Base-by-base conservation (phyloP, 2,329 filamentous ascomycete species). In the Laburnicola sp. region DNA sequence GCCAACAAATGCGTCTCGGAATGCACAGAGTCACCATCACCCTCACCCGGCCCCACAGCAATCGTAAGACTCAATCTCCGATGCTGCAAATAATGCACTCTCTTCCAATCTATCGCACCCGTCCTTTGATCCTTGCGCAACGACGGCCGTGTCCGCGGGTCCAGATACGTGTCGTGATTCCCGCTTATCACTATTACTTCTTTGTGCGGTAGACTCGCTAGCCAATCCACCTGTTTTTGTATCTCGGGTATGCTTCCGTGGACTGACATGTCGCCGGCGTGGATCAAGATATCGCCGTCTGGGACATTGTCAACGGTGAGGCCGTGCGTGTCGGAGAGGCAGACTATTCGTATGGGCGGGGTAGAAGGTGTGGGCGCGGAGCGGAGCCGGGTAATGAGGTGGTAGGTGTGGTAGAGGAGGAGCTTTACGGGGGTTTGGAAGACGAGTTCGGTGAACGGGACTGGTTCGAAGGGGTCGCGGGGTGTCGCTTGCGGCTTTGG, bases 121-220 rank as follows among this genome's bases (percentile, higher is more conserved):
- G 76, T 66, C 28, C 79, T 77, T 65, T 90, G 85, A 39, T 81
- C 77, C 7, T 79, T 74, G 1, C 63, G 48, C 3, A 78, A 54
- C 21, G 72, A 73, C 11, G 70, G 72, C 3, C 88, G 80, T 10
- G 84, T 85, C 30, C 78, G 77, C 23, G 82, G 77, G 71, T 96
- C 93, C 54, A 96, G 88, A 77, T 85, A 95, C 63, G 84, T 86
- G 68, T 97, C 93, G 71, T 97, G 93, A 68, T 97, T 97, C 1
- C 93, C 93, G 28, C 85, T 84, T 28, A 97, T 85, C 31, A 92
- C 82, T 23, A 97, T 79, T 72, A 96, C 96, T 71, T 95, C 82
- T 31, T 76, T 75, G 66, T 96, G 91, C 0, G 89, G 88, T 6
- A 92, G 81, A 3, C 78, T 77, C 40, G 79, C 81, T 9, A 97